phyloP scores from a whole-genome alignment of 805 yeast species.

The Candida golubevii region DNA sequence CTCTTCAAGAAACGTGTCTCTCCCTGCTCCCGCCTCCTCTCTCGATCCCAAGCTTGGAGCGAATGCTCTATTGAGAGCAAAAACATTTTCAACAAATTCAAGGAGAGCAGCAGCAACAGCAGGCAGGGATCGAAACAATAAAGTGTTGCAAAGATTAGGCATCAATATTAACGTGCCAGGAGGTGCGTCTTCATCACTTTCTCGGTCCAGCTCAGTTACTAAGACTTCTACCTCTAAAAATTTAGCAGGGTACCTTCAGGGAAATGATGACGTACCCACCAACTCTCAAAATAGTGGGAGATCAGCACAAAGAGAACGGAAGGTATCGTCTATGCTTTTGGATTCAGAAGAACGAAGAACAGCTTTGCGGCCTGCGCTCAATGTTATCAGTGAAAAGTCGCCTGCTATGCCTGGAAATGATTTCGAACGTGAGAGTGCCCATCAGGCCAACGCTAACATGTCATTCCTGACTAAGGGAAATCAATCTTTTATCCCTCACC shows the following conservation, averaged over 20 bases:
- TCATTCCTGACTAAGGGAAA: neutral
- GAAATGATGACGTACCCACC: neutral
- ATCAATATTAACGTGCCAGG: conserved; percentile 24
- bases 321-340: neutral
- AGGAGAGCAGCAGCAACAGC: conserved; percentile 8
- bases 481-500: conserved; percentile 34
- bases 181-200: conserved; percentile 12
- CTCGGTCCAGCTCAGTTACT: conserved; percentile 18
- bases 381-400: conserved; percentile 18
- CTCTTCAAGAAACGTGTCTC: conserved; percentile 12
- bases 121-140: conserved; percentile 24
- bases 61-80: conserved; percentile 33
- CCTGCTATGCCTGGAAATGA: neutral
- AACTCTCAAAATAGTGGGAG: no score
- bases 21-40: conserved; percentile 18
- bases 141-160: conserved; percentile 36
- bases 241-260: conserved; percentile 15
- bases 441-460: neutral
- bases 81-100: conserved; percentile 29
- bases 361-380: conserved; percentile 22
- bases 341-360: conserved; percentile 1
- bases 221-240: conserved; percentile 39
- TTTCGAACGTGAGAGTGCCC: neutral
- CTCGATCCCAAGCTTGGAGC: conserved; percentile 35
- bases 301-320: neutral